Conservation (phyloP, 31 red algal genomes). For the Pterothamnion heteromorphum region DNA sequence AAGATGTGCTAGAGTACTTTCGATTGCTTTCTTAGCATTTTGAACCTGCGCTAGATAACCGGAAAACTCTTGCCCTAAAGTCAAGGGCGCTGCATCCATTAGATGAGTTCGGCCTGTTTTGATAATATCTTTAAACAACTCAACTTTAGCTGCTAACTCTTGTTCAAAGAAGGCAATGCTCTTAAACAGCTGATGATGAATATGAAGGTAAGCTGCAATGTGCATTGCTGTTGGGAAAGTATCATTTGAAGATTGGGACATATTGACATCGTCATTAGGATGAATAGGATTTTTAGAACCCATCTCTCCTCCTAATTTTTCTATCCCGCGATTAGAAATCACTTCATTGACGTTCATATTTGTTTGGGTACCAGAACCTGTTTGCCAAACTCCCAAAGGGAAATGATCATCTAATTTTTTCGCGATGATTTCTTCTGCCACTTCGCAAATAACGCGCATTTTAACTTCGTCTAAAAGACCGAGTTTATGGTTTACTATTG, state of each 20-base stretch:
- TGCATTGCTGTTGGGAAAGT: conserved; percentile 99
- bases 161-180: conserved; percentile 54
- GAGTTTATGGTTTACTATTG: conserved; percentile 59
- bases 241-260: conserved; percentile 88
- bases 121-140: conserved; percentile 67
- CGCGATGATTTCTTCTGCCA: conserved; percentile 59
- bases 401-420: conserved; percentile 93
- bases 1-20: conserved; percentile 56
- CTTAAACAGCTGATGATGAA: conserved; percentile 61
- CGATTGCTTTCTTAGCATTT: conserved; percentile 49
- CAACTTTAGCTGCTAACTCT: conserved; percentile 62
- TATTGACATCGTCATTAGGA: conserved; percentile 99
- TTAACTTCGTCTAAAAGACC: conserved; percentile 58
- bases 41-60: conserved; percentile 86
- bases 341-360: conserved; percentile 99
- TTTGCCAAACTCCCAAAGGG: conserved; percentile 98
- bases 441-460: conserved; percentile 60
- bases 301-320: conserved; percentile 71
- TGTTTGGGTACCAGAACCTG: conserved; percentile 92
- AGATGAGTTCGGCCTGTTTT: conserved; percentile 98
- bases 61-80: conserved; percentile 80
- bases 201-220: conserved; percentile 65
- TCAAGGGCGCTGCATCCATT: conserved; percentile 91
- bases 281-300: conserved; percentile 86
- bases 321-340: conserved; percentile 90